phyloP scores from a whole-genome alignment of 495 filamentous ascomycete species.

The Talaromyces trachyspermus region DNA sequence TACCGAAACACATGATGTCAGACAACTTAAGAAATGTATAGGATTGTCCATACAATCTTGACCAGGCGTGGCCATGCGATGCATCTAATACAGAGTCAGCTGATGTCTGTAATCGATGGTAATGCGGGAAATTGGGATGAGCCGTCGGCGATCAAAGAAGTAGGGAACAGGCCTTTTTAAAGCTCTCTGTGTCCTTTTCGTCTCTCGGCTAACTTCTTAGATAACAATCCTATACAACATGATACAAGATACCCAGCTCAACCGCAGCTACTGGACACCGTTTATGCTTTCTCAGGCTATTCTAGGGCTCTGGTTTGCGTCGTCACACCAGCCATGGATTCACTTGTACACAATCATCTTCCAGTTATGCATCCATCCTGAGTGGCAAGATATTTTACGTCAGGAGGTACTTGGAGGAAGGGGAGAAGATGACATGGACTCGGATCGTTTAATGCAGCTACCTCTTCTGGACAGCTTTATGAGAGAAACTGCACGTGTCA shows the following conservation, averaged over 20 bases:
- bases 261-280: constrained; percentile 10
- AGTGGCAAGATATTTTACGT: constrained; percentile 11
- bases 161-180: not conserved
- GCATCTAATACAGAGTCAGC: constrained; percentile 4
- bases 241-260: not conserved
- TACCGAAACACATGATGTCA: not conserved
- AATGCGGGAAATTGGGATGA: not conserved
- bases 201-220: not conserved
- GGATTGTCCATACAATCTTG: constrained; percentile 3
- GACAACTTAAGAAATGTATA: not conserved
- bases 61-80: constrained; percentile 1
- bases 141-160: not conserved
- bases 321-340: constrained; percentile 15
- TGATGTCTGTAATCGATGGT: not conserved
- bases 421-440: not conserved
- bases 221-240: not conserved
- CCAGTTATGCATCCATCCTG: constrained; percentile 8
- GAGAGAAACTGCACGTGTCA: constrained; percentile 6
- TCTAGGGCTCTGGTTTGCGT: constrained; percentile 13
- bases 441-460: not conserved
- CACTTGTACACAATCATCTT: not conserved
- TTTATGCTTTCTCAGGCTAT: constrained; percentile 5
- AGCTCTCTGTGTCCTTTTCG: not conserved
- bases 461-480: constrained; percentile 13
- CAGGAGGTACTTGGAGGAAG: constrained; percentile 4